Evolutionary conservation across 352 stramenopile genomes (phyloP), one percentile per base, ranked within the genome.

Genomic region (Phytophthora meadii): DNA sequence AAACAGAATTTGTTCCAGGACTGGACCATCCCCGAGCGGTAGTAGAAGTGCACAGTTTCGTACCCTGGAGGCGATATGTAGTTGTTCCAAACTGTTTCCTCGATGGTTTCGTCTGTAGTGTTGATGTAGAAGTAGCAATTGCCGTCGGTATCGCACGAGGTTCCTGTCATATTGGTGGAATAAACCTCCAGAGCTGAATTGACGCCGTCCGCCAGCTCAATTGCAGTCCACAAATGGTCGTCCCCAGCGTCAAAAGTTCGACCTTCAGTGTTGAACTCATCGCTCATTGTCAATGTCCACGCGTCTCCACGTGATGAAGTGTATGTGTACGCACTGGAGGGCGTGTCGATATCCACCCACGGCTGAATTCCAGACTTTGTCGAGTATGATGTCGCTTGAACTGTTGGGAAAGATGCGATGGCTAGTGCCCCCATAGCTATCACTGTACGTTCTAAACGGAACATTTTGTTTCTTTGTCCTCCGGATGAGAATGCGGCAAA

Each of bases 1-100:
- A 98, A 97, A 74, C 94, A 98, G 65, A 98, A 98, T 46, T 98
- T 98, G 67, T 98, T 97, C 94, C 93, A 98, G 0, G 67, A 82
- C 70, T 98, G 92, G 3, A 98, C 49, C 92, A 98, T 98, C 11
- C 76, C 87, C 4, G 44, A 51, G 8, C 73, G 74, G 60, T 90
- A 88, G 58, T 57, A 70, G 55, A 85, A 87, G 30, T 65, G 30
- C 41, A 75, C 67, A 14, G 42, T 49, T 4, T 49, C 42, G 22
- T 49, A 49, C 57, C 68, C 46, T 79, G 37, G 52, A 72, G 85
- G 32, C 32, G 6, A 50, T 1, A 49, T 49, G 42, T 49, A 49
- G 42, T 34, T 32, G 22, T 49, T 49, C 42, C 42, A 51, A 0
- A 51, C 42, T 4, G 37, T 42, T 10, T 42, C 15, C 37, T 42